Conservation (phyloP, 169 alveolate species). For the Cryptosporidium viatorum region DNA sequence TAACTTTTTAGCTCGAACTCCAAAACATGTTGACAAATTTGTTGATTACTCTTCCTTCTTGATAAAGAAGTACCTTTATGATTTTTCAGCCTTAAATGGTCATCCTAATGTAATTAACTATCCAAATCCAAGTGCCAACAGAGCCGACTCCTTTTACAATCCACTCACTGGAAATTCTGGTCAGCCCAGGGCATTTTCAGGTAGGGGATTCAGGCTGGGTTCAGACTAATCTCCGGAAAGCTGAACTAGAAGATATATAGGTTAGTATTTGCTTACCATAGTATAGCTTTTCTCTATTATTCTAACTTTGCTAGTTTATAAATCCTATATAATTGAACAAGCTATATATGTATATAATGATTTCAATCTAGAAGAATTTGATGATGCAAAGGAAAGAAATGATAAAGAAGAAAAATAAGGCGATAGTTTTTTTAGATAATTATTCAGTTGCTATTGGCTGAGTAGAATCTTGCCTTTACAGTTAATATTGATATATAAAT, state of each 20-base stretch:
- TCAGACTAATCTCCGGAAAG: slow-evolving; percentile 49
- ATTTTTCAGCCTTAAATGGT: slow-evolving; percentile 33
- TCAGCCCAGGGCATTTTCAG: slow-evolving; percentile 81
- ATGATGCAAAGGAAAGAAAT: not conserved
- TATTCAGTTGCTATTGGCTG: not conserved
- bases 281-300: not conserved
- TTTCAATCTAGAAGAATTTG: not conserved
- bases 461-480: not conserved
- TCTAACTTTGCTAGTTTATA: not conserved
- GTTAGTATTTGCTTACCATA: not conserved
- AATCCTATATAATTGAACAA: not conserved
- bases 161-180: slow-evolving; percentile 54
- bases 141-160: slow-evolving; percentile 59
- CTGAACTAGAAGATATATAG: not conserved
- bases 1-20: slow-evolving; percentile 79
- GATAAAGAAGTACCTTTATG: slow-evolving; percentile 77
- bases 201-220: slow-evolving; percentile 86
- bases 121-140: slow-evolving; percentile 4
- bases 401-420: too few relatives aligned
- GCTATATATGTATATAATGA: too few relatives aligned
- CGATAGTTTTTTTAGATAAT: not conserved
- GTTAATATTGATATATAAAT: slow-evolving; percentile 4
- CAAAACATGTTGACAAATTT: slow-evolving; percentile 80
- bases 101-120: slow-evolving; percentile 59
- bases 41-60: slow-evolving; percentile 73